Conservation (phyloP, 495 filamentous ascomycete genomes). For the Aspergillus indologenus region DNA sequence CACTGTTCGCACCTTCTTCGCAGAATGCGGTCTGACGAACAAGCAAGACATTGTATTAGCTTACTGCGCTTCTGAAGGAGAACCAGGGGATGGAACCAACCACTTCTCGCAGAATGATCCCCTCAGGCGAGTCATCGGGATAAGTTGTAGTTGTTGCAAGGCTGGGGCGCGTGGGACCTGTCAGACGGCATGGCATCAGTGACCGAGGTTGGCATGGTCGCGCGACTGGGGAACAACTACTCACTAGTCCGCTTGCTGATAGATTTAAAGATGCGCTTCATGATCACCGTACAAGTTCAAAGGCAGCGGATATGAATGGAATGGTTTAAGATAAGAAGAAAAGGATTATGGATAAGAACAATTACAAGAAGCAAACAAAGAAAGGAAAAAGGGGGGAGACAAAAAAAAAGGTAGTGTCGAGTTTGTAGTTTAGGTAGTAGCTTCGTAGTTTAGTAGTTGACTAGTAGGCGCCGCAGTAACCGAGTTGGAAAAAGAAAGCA, state of each 20-base stretch:
- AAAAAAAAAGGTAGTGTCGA: not conserved
- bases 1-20: slow-evolving; percentile 62
- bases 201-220: slow-evolving; percentile 2
- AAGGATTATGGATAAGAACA: not conserved
- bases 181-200: slow-evolving; percentile 4
- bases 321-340: not conserved
- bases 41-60: slow-evolving; percentile 12
- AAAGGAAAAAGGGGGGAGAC: not conserved
- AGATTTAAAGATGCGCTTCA: slow-evolving; percentile 43
- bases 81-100: slow-evolving; percentile 26
- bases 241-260: slow-evolving; percentile 35
- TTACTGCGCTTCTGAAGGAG: slow-evolving; percentile 5
- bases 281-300: slow-evolving; percentile 24
- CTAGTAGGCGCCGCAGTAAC: not conserved
- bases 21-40: slow-evolving; percentile 63
- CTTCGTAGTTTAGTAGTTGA: not conserved
- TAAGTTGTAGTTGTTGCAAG: slow-evolving; percentile 16
- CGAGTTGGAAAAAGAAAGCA: not conserved
- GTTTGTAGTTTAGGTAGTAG: not conserved
- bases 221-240: slow-evolving; percentile 5
- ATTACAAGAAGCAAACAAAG: not conserved
- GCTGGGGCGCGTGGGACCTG: slow-evolving; percentile 23
- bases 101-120: slow-evolving; percentile 46
- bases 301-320: slow-evolving; percentile 5
- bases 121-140: slow-evolving; percentile 48